Conservation (phyloP, 495 filamentous ascomycete species). For the Neurospora sp. region DNA sequence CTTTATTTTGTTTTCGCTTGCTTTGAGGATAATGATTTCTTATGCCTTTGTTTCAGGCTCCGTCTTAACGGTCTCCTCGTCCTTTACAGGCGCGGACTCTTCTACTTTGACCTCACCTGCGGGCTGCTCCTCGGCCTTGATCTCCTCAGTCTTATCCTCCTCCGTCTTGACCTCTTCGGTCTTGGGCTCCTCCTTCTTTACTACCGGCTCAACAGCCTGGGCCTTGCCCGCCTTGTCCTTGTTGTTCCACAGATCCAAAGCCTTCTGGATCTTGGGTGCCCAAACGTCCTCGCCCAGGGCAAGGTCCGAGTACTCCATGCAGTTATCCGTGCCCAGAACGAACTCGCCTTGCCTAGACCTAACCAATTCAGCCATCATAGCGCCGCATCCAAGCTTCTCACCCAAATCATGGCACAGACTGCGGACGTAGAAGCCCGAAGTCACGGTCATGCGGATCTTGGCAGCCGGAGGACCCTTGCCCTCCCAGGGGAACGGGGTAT, state of each 20-base stretch:
- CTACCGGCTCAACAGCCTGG: background rate
- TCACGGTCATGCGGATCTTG: slow-evolving; percentile 80
- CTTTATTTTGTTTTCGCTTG: background rate
- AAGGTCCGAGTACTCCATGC: slow-evolving; percentile 75
- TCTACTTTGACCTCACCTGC: background rate
- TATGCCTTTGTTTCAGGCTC: background rate
- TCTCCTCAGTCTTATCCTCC: background rate
- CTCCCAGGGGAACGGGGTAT: slow-evolving; percentile 29
- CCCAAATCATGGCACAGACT: slow-evolving; percentile 89
- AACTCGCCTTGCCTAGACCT: slow-evolving; percentile 76
- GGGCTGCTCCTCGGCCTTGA: background rate
- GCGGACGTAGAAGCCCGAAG: slow-evolving; percentile 95
- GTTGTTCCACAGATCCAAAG: slow-evolving; percentile 36
- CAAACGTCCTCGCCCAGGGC: slow-evolving; percentile 70
- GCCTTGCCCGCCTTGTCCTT: background rate
- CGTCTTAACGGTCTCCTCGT: background rate
- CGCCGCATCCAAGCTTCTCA: slow-evolving; percentile 67
- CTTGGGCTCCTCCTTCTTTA: background rate
- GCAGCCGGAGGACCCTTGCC: slow-evolving; percentile 57
- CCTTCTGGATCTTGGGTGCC: slow-evolving; percentile 60
- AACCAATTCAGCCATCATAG: slow-evolving; percentile 75
- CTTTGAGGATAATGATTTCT: background rate
- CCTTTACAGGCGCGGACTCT: background rate
- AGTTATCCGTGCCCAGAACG: slow-evolving; percentile 51
- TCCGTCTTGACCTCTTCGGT: background rate